Evolutionary conservation across 331 rosid species (phyloP), one percentile per base, ranked within the genome.

Genomic region (Telfairia occidentalis): DNA sequence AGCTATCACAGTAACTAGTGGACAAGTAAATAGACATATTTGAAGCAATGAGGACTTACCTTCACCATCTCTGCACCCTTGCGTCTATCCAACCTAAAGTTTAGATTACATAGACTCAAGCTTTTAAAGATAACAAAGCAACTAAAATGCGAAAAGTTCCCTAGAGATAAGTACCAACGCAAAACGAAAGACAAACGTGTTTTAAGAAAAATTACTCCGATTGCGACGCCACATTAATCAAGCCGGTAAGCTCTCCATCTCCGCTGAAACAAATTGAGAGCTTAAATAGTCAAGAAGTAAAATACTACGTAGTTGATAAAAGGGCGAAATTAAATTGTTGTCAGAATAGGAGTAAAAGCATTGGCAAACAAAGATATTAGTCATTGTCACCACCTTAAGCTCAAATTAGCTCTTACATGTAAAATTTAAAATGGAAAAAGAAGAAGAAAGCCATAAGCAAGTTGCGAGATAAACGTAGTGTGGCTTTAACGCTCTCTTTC

Each of bases 71-170:
- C 87, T 71, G 83, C 86, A 79, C 77, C 83, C 63, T 50, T 82
- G 50, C 35, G 69, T 32, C 82, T 83, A 75, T 73, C 83, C 42
- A 78, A 80, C 88, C 98, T 92, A 79, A 71, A 54, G 59, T 53
- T 19, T 28, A 80, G 1, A 65, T 40, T 73, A 46, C 30, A 81
- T 9, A 11, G 66, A 65, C 48, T 37, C 19, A 29, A 43, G 30
- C 24, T 42, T 9, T 2, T 9, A 30, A 32, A 35, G 23, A 28
- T 13, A 45, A 35, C 32, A 40, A 63, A 7, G 15, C 57, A 19
- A 35, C 11, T 15, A 37, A 42, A 23, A 12, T 42, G 42, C 74
- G 12, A 67, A 67, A 66, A 42, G 74, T 2, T 16, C 53, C 53
- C 52, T 21, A 66, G 23, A 55, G 30, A 57, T 46, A 24, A 5